Evolutionary conservation across 768 basidiomycete genomes (phyloP).

Genomic region (Termitomyces sp.): DNA sequence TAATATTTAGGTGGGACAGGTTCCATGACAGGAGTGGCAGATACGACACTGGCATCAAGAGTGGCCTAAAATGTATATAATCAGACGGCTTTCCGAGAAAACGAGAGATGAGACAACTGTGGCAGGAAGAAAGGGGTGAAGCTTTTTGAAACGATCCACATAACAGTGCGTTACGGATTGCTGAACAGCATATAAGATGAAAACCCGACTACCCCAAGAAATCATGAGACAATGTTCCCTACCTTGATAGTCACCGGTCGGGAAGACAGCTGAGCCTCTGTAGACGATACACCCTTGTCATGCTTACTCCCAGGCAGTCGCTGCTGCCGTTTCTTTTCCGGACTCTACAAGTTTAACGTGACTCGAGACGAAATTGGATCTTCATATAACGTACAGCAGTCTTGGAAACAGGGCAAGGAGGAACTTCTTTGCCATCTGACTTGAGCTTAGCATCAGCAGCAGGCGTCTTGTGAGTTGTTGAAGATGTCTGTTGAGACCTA

Average conservation of each 20-base stretch:
- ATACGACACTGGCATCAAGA: background rate
- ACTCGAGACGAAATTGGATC: background rate
- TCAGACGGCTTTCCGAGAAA: background rate
- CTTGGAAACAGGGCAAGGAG: background rate
- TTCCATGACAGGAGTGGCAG: background rate
- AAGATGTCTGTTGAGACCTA: background rate
- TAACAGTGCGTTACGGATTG: background rate
- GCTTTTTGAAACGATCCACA: background rate
- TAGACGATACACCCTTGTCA: background rate
- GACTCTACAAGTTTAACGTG: background rate
- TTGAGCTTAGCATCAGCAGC: background rate
- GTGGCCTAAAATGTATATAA: background rate
- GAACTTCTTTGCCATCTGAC: background rate
- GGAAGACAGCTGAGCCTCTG: background rate
- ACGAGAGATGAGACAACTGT: background rate
- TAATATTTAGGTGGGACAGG: background rate
- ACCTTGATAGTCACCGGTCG: background rate
- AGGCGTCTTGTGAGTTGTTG: background rate
- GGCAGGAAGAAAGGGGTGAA: background rate
- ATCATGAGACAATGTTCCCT: background rate
- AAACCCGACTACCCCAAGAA: background rate
- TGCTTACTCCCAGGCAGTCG: background rate
- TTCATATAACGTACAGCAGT: background rate
- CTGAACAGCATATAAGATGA: background rate
- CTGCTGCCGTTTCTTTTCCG: background rate